These are phyloP conservation scores for Cicer bijugum DNA, from an alignment of 306 rosid species.

Conservation along the genomic window DNA sequence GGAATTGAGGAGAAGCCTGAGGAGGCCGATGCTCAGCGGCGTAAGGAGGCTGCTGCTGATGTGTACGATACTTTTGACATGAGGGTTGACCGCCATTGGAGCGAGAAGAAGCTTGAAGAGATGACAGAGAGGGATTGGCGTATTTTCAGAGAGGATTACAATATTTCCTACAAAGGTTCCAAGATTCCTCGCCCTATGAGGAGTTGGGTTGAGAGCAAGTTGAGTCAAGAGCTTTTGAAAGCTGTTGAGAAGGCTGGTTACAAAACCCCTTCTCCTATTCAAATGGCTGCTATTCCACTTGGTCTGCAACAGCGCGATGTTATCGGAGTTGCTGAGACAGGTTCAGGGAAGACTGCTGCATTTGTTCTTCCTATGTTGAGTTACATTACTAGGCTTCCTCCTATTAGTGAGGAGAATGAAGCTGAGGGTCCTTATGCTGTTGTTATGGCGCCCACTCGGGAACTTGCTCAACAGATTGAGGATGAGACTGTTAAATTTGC, in stretches of 20 bases:
- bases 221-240: slow-evolving; percentile 70
- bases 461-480: slow-evolving; percentile 94
- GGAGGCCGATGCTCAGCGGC: slow-evolving; percentile 83
- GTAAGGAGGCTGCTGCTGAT: slow-evolving; percentile 84
- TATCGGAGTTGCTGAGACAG: slow-evolving; percentile 85
- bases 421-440: slow-evolving; percentile 96
- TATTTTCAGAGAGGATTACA: slow-evolving; percentile 83
- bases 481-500: slow-evolving; percentile 87
- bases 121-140: slow-evolving; percentile 94
- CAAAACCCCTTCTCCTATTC: slow-evolving; percentile 90
- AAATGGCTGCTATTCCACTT: slow-evolving; percentile 92
- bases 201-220: slow-evolving; percentile 73
- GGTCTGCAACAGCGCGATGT: slow-evolving; percentile 89
- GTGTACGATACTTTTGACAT: slow-evolving; percentile 76
- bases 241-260: slow-evolving; percentile 88
- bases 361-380: slow-evolving; percentile 93
- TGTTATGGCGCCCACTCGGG: slow-evolving; percentile 96
- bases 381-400: slow-evolving; percentile 83
- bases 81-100: slow-evolving; percentile 95
- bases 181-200: slow-evolving; percentile 88
- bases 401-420: slow-evolving; percentile 85
- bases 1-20: slow-evolving; percentile 86
- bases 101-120: slow-evolving; percentile 86
- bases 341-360: slow-evolving; percentile 96
- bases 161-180: slow-evolving; percentile 84